phyloP scores from a whole-genome alignment of 78 protist species.

The Isochrysis galbana region DNA sequence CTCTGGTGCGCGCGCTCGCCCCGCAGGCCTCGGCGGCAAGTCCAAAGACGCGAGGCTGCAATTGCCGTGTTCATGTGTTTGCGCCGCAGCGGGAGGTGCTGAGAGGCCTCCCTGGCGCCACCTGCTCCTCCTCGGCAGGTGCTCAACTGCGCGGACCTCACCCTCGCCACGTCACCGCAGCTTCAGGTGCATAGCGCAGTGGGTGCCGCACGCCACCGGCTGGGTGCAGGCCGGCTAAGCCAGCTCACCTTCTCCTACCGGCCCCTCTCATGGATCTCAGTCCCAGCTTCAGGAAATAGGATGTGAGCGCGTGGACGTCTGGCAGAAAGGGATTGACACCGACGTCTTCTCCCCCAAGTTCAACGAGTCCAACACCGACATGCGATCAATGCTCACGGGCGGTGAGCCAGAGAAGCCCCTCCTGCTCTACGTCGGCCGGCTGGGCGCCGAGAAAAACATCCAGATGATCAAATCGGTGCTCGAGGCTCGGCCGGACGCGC shows the following conservation, averaged over 20 bases:
- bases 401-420: neutral
- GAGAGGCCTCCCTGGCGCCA: too few relatives aligned
- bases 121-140: too few relatives aligned
- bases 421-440: slow-evolving; percentile 37
- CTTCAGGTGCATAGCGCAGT: neutral
- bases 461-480: neutral
- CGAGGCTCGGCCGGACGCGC: neutral
- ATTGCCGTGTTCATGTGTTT: too few relatives aligned
- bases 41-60: too few relatives aligned
- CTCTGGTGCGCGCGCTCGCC: too few relatives aligned
- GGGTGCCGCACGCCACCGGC: too few relatives aligned
- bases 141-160: slow-evolving; percentile 29
- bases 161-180: slow-evolving; percentile 40
- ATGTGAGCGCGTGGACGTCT: slow-evolving; percentile 32
- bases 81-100: too few relatives aligned
- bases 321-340: slow-evolving; percentile 47
- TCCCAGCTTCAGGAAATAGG: neutral
- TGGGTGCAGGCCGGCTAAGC: too few relatives aligned
- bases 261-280: neutral
- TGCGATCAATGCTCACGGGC: neutral
- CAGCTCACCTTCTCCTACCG: too few relatives aligned
- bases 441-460: slow-evolving; percentile 21
- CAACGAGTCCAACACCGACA: neutral
- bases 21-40: too few relatives aligned
- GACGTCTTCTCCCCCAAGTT: neutral